Evolutionary conservation across 345 rosid species (phyloP), one percentile per base, ranked within the genome.

Genomic region (Geranium brycei): DNA sequence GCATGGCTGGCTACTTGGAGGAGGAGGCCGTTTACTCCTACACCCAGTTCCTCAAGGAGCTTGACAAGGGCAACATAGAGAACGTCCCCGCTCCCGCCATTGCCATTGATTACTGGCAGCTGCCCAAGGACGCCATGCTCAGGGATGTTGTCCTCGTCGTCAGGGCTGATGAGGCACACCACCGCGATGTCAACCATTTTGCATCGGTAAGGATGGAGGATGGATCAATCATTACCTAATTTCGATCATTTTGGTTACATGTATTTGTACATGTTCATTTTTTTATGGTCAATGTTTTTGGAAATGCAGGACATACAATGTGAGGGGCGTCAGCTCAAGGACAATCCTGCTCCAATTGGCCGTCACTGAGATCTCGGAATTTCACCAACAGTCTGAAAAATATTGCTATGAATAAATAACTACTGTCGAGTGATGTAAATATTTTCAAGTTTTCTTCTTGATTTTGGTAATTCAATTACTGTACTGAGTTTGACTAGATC

Each of bases 21-120:
- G 96, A 89, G 69, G 96, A 89, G 71, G 96, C 96, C 5, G 83
- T 89, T 17, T 87, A 81, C 53, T 89, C 91, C 0, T 86, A 89
- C 83, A 86, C 87, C 0, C 91, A 89, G 64, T 89, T 89, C 61
- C 86, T 89, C 64, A 86, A 84, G 77, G 93, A 89, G 47, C 60
- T 89, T n/a, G 91, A 89, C 56, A 81, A 85, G 12, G 89, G 96
- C 57, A 86, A 65, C 71, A 86, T 89, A 5, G 75, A 83, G 62
- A 89, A 89, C n/a, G 86, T 85, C 16, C 91, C 87, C 8, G 96
- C 96, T 64, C 91, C 96, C 0, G 81, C 92, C 17, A 89, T 89
- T 0, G 96, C 96, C 4, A 64, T 84, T 31, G 93, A 89, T 64
- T 89, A 89, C 71, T 89, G 96, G 93, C 78, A 87, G 64, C 67